phyloP scores from a whole-genome alignment of 768 basidiomycete genomes.

The Infundibulicybe gibba region DNA sequence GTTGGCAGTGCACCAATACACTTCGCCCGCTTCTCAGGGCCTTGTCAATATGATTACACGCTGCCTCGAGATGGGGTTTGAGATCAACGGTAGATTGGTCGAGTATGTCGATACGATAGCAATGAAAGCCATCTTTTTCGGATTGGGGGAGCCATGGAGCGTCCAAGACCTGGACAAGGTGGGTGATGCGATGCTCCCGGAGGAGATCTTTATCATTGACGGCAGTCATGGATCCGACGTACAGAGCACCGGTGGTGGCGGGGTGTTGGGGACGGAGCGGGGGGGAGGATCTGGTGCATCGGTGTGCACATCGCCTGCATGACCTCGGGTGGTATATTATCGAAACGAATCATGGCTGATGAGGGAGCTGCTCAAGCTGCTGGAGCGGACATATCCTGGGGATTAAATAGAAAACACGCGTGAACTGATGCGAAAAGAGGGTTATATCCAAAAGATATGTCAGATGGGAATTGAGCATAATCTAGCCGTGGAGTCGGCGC shows the following conservation, averaged over 20 bases:
- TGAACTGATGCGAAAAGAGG: conserved; percentile 1
- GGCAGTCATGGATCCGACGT: conserved; percentile 62
- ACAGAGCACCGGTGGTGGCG: conserved; percentile 49
- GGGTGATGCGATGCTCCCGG: conserved; percentile 40
- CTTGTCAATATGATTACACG: conserved; percentile 62
- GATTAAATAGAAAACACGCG: conserved; percentile 7
- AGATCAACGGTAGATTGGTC: conserved; percentile 62
- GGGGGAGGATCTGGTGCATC: conserved; percentile 68
- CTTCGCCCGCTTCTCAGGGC: conserved; percentile 58
- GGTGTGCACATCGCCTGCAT: conserved; percentile 85
- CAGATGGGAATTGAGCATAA: conserved; percentile 7
- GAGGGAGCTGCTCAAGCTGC: conserved; percentile 1
- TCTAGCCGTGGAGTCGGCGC: conserved; percentile 7
- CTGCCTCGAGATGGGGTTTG: conserved; percentile 63
- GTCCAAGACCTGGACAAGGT: conserved; percentile 62
- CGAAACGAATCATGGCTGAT: conserved; percentile 70
- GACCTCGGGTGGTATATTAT: conserved; percentile 68
- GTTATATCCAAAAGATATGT: conserved; percentile 12
- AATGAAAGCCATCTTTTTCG: conserved; percentile 42
- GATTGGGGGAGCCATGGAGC: conserved; percentile 55
- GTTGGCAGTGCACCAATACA: conserved; percentile 79
- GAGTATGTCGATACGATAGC: conserved; percentile 65
- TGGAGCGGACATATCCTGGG: conserved; percentile 9
- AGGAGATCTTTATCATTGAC: conserved; percentile 56
- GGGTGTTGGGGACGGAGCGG: conserved; percentile 18